Percentiles rank a stretch among this genome's conserved stretches.
These are phyloP conservation scores for Potentilla sterilis DNA, from an alignment of 306 rosid species.

Conservation along the genomic window DNA sequence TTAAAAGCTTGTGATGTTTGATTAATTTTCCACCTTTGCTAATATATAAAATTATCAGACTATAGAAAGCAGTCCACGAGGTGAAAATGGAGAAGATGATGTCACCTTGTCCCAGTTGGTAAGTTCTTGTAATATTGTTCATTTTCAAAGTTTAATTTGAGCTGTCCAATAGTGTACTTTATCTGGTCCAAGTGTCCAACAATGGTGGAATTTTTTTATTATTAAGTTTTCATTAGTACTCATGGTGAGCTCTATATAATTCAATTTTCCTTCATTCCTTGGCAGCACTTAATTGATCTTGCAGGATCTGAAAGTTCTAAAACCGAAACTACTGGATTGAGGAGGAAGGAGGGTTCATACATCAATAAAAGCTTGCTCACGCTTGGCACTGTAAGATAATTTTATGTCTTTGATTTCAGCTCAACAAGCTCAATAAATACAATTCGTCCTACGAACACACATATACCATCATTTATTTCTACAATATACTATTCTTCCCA, in stretches of 20 bases:
- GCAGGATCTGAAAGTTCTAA: slow-evolving; percentile 97
- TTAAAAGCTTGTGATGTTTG: background rate
- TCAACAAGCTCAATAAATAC: background rate
- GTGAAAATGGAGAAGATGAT: slow-evolving; percentile 77
- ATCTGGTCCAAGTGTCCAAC: slow-evolving; percentile 9
- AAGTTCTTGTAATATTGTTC: slow-evolving; percentile 7
- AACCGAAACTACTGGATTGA: slow-evolving; percentile 78
- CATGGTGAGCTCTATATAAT: slow-evolving; percentile 20
- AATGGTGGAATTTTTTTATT: slow-evolving; percentile 13
- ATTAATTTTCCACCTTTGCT: slow-evolving; percentile 11
- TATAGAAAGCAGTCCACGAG: slow-evolving; percentile 73
- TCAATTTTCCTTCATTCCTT: slow-evolving; percentile 18
- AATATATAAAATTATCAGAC: slow-evolving; percentile 47
- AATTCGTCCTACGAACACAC: background rate
- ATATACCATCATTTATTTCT: background rate
- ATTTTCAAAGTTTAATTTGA: slow-evolving; percentile 19
- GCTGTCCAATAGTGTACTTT: slow-evolving; percentile 2
- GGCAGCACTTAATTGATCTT: slow-evolving; percentile 93
- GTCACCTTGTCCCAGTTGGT: slow-evolving; percentile 82
- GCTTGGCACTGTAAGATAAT: slow-evolving; percentile 77
- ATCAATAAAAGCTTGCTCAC: slow-evolving; percentile 86
- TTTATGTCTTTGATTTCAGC: background rate
- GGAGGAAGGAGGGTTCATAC: slow-evolving; percentile 90
- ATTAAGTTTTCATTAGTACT: background rate
- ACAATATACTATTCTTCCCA: background rate